These are phyloP conservation scores for Lactifluus pinguis DNA, from an alignment of 768 basidiomycete genomes.

Conservation along the genomic window DNA sequence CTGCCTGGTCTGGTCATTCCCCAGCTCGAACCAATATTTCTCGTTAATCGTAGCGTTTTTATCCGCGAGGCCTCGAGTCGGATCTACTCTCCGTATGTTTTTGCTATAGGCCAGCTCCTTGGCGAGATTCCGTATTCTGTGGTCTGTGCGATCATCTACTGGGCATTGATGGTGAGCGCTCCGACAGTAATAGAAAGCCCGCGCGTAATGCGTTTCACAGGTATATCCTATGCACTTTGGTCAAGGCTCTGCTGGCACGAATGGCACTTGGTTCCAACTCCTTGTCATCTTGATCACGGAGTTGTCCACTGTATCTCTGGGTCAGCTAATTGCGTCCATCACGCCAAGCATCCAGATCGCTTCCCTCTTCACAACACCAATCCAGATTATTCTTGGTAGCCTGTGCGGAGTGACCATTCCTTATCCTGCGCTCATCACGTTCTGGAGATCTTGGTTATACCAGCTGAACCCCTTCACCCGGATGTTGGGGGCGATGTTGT, in stretches of 20 bases:
- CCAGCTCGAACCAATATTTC: slow-evolving; percentile 79
- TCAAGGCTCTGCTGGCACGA: slow-evolving; percentile 48
- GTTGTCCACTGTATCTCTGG: slow-evolving; percentile 62
- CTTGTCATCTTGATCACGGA: slow-evolving; percentile 66
- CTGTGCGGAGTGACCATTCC: slow-evolving; percentile 83
- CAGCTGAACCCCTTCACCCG: slow-evolving; percentile 64
- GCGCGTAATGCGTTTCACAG: slow-evolving; percentile 14
- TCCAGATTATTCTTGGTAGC: slow-evolving; percentile 50
- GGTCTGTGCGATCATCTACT: slow-evolving; percentile 65
- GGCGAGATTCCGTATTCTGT: slow-evolving; percentile 77
- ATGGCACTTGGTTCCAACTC: slow-evolving; percentile 67
- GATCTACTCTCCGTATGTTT: slow-evolving; percentile 81
- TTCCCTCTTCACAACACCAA: slow-evolving; percentile 71
- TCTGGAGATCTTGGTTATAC: slow-evolving; percentile 79
- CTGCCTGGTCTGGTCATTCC: slow-evolving; percentile 73
- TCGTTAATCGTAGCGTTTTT: slow-evolving; percentile 48
- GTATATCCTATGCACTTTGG: slow-evolving; percentile 64
- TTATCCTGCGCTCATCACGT: slow-evolving; percentile 50
- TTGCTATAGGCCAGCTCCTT: slow-evolving; percentile 72
- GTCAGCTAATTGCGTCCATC: slow-evolving; percentile 65
- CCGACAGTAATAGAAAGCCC: background rate
- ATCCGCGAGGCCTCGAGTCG: slow-evolving; percentile 65
- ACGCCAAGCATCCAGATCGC: slow-evolving; percentile 65
- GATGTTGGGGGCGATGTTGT: slow-evolving; percentile 64
- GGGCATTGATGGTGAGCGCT: slow-evolving; percentile 53